Conservation (phyloP, 192 early-diverging fungal species). For the Rhizophagus sp. region DNA sequence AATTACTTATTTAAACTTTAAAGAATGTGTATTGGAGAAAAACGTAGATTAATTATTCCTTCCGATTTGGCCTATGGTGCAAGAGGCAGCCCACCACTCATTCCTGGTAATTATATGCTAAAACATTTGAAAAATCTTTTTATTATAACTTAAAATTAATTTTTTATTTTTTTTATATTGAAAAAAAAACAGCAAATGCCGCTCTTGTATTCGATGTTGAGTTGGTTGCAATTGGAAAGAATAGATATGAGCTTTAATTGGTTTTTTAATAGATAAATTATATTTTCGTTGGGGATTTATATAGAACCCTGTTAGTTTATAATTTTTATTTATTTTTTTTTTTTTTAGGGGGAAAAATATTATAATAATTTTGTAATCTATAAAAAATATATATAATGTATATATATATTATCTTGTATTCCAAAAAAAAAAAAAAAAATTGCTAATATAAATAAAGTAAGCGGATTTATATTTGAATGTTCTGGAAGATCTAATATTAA, state of each 20-base stretch:
- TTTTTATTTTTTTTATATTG: neutral
- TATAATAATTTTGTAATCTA: too few relatives aligned
- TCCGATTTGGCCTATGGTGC: constrained; percentile 57
- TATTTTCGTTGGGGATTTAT: neutral
- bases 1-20: neutral
- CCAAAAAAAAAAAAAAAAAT: too few relatives aligned
- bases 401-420: too few relatives aligned
- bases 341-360: too few relatives aligned
- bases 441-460: too few relatives aligned
- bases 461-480: too few relatives aligned
- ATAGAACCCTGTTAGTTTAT: too few relatives aligned
- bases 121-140: neutral
- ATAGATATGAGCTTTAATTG: constrained; percentile 24
- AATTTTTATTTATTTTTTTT: too few relatives aligned
- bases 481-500: too few relatives aligned
- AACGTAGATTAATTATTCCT: constrained; percentile 74
- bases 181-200: constrained; percentile 30
- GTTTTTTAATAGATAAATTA: neutral
- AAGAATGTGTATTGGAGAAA: constrained; percentile 82
- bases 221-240: constrained; percentile 56
- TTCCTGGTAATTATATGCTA: constrained; percentile 36
- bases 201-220: constrained; percentile 84
- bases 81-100: constrained; percentile 46
- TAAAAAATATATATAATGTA: too few relatives aligned
- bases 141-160: neutral